phyloP scores from a whole-genome alignment of 2,329 filamentous ascomycete genomes.

The Trichophyton schoenleinii region DNA sequence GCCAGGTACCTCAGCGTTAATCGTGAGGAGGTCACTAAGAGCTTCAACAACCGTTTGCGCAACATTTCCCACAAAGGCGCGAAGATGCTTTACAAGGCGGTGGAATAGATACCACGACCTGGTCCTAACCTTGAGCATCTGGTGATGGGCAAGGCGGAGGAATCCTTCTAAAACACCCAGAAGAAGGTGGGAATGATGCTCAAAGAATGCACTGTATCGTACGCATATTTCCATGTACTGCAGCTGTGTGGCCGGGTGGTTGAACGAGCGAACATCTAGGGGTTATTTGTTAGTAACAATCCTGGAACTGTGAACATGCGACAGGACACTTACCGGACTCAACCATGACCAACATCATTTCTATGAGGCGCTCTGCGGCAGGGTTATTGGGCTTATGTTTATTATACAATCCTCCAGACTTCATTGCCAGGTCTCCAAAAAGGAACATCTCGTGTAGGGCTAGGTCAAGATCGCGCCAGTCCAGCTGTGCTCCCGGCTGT shows the following conservation, averaged over 20 bases:
- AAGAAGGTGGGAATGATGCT: constrained; percentile 67
- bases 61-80: constrained; percentile 72
- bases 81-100: constrained; percentile 77
- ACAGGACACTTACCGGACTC: constrained; percentile 56
- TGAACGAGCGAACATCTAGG: constrained; percentile 67
- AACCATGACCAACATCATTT: constrained; percentile 94
- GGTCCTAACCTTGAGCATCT: constrained; percentile 72
- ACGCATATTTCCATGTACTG: constrained; percentile 99
- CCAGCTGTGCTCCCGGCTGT: constrained; percentile 59
- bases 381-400: constrained; percentile 71
- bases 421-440: constrained; percentile 88
- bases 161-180: constrained; percentile 83
- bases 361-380: constrained; percentile 68
- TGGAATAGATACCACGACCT: constrained; percentile 97
- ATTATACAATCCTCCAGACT: constrained; percentile 69
- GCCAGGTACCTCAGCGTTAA: constrained; percentile 76
- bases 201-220: constrained; percentile 85
- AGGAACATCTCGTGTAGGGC: constrained; percentile 91
- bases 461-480: constrained; percentile 91
- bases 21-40: constrained; percentile 73
- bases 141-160: constrained; percentile 76
- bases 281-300: not conserved
- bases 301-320: not conserved
- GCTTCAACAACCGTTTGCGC: constrained; percentile 86
- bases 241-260: constrained; percentile 80